Conservation (phyloP, 805 yeast genomes). For the Metschnikowia amazonensis region DNA sequence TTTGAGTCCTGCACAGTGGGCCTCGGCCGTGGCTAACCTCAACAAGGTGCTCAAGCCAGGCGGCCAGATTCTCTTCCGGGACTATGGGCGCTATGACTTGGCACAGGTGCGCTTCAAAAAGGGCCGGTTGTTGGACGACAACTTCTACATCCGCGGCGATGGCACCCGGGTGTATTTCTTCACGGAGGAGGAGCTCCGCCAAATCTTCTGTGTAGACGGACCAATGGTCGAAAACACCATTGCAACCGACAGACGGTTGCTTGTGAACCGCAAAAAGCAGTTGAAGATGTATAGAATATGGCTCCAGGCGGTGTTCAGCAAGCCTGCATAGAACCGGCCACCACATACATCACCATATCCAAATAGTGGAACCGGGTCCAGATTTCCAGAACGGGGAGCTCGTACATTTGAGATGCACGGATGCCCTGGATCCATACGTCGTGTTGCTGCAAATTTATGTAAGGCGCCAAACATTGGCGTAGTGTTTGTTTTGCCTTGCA, state of each 20-base stretch:
- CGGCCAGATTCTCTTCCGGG: conserved; percentile 83
- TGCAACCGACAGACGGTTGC: conserved; percentile 84
- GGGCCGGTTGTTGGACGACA: conserved; percentile 80
- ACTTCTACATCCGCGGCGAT: conserved; percentile 94
- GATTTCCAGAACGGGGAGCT: conserved; percentile 21
- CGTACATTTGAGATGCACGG: conserved; percentile 17
- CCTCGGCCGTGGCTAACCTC: conserved; percentile 68
- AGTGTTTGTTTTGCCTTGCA: conserved; percentile 18
- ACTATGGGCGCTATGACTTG: conserved; percentile 92
- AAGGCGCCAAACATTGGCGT: conserved; percentile 10
- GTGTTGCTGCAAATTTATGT: conserved; percentile 14
- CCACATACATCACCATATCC: conserved; percentile 36
- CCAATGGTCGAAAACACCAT: conserved; percentile 68
- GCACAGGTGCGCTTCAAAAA: conserved; percentile 94
- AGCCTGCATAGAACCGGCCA: conserved; percentile 7
- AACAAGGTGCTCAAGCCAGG: conserved; percentile 82
- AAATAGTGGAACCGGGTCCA: conserved; percentile 34
- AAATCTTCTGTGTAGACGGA: conserved; percentile 52
- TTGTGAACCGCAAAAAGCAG: conserved; percentile 89
- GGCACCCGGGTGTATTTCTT: conserved; percentile 97
- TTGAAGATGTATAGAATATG: conserved; percentile 95
- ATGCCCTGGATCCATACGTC: conserved; percentile 33
- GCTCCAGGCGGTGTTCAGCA: conserved; percentile 83
- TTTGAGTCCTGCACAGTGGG: conserved; percentile 88
- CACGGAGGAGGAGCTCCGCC: conserved; percentile 84